Evolutionary conservation across 1,284 basidiomycete species (phyloP), one percentile per base, ranked within the genome.

Genomic region (Puccinia novopanici): DNA sequence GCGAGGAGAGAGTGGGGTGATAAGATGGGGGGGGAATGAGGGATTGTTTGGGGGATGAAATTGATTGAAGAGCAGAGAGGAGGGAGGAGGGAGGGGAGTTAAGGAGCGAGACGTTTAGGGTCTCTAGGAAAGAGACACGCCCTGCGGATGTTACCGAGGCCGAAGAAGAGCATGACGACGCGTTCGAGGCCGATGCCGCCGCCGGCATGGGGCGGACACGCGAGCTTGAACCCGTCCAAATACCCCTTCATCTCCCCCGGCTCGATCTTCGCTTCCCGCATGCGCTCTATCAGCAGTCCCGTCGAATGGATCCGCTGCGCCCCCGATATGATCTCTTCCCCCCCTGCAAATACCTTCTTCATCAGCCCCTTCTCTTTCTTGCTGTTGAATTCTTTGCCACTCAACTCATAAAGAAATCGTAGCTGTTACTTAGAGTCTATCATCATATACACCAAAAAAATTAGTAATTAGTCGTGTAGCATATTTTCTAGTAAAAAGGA

Each of bases 251-350:
- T 83, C 12, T 83, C 84, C 54, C 83, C 82, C 37, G 83, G 24
- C 37, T 83, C 81, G 68, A 85, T 82, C 30, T 82, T 82, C 30
- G 84, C 82, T 40, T 82, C 82, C 42, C 82, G 80, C 81, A 85
- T 84, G 70, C 83, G 82, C 54, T 76, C 80, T 57, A 84, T 84
- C 54, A 85, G 82, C 82, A 83, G 81, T 22, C 84, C 82, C 19
- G 83, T 79, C 54, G 83, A 78, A 79, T 85, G 83, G 72, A 85
- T 85, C 59, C 85, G 83, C 82, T 85, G 85, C 27, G 84, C 84
- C 37, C 85, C 85, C n/a, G 84, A 84, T 79, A 84, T 84, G 72
- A 85, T 85, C 82, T 85, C 85, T 81, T 85, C 84, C 73, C 85
- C 85, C 3, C 85, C 83, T 77, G 84, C n/a, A n/a, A n/a, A n/a